Evolutionary conservation across 2,329 filamentous ascomycete genomes (phyloP), one percentile per base, ranked within the genome.

Genomic region (Fusarium euwallaceae): DNA sequence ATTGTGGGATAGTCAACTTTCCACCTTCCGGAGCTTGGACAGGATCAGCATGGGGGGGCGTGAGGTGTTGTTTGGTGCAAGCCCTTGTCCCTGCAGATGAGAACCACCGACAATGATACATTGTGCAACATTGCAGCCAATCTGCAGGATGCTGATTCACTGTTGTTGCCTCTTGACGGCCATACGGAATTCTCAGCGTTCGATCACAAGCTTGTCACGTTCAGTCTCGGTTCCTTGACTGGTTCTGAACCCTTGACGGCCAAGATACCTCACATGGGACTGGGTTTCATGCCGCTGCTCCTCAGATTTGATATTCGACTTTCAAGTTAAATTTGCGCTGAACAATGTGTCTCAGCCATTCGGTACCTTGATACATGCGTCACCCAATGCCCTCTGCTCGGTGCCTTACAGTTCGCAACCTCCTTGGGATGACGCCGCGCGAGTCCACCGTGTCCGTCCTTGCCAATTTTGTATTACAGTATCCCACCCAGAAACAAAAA

Each of bases 81-180:
- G 32, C 66, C 75, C 69, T 65, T 76, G 72, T 66, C 74, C 76
- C 70, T 75, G 70, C 70, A 70, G 71, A 63, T 27, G 45, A 51
- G 41, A 36, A 22, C 61, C 58, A 59, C 41, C 66, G 24, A 51
- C 32, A 64, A 66, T 71, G 69, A 53, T 58, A 66, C 55, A 67
- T 58, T 36, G 53, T 53, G 59, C 22, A 20, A 27, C 48, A 43
- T 53, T 67, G 34, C 51, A 55, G 41, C 32, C 51, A 55, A 55
- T 55, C 27, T 55, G 51, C 51, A 32, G 51, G 27, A 55, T 53
- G 48, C 48, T 53, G 45, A 51, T 51, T 51, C 27, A 29, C 48
- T n/a, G 48, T 20, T 53, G 48, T 60, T 41, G 34, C 34, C 34
- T 60, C 22, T 58, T 32, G 51, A 55, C 48, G 48, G 48, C 48